Evolutionary conservation across 2,329 filamentous ascomycete species (phyloP).

Genomic region (Fusarium tupiense): DNA sequence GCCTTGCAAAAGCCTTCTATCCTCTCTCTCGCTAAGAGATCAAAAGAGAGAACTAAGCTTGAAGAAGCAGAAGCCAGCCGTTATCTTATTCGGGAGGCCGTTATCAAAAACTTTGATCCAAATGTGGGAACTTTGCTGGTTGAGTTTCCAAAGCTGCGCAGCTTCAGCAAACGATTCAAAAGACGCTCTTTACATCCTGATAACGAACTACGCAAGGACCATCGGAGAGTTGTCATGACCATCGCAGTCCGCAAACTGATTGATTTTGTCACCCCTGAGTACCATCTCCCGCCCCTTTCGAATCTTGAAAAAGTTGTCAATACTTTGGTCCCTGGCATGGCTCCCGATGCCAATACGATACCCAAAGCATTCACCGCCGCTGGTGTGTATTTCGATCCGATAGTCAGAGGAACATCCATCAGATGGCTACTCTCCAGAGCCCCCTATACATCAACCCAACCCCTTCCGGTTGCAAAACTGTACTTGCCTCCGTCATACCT

Average conservation of each 20-base stretch:
- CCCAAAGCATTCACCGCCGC: conserved; percentile 55
- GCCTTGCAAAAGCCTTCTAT: conserved; percentile 75
- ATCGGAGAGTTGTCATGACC: conserved; percentile 56
- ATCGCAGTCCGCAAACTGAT: conserved; percentile 60
- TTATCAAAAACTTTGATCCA: conserved; percentile 59
- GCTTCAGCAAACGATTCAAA: conserved; percentile 27
- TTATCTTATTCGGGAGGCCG: conserved; percentile 59
- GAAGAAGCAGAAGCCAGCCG: conserved; percentile 64
- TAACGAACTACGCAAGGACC: conserved; percentile 43
- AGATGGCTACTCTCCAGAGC: conserved; percentile 59
- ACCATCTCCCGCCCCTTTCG: conserved; percentile 52
- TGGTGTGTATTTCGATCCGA: conserved; percentile 52
- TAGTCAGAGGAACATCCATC: conserved; percentile 29
- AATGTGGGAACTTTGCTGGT: conserved; percentile 60
- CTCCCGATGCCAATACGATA: conserved; percentile 15
- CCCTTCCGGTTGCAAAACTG: conserved; percentile 43
- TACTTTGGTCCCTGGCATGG: conserved; percentile 60
- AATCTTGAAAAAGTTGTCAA: conserved; percentile 58
- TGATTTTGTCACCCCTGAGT: conserved; percentile 61
- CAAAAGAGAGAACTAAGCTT: conserved; percentile 54
- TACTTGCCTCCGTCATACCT: conserved; percentile 34
- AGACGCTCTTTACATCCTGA: conserved; percentile 39
- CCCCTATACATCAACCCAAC: conserved; percentile 55
- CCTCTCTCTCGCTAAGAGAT: conserved; percentile 66
- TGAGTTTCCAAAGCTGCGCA: conserved; percentile 51